phyloP scores from a whole-genome alignment of 371 early-diverging fungal species.

The Zancudomyces culisetae region DNA sequence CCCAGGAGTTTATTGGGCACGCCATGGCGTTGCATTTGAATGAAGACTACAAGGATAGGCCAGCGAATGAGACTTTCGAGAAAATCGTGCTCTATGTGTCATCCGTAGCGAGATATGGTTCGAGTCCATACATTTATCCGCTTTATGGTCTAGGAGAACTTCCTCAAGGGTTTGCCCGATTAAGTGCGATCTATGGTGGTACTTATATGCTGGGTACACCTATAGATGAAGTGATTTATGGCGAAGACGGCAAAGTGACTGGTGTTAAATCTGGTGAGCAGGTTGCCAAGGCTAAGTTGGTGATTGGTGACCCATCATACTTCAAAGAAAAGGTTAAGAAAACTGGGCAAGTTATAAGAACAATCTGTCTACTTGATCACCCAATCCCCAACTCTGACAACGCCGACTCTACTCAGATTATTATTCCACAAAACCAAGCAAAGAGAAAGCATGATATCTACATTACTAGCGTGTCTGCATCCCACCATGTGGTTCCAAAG shows the following conservation, averaged over 20 bases:
- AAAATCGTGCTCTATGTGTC: slow-evolving; percentile 85
- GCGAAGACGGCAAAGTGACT: slow-evolving; percentile 52
- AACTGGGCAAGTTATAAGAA: slow-evolving; percentile 76
- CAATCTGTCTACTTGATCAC: slow-evolving; percentile 82
- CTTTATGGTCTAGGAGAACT: slow-evolving; percentile 97
- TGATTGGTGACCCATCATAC: slow-evolving; percentile 94
- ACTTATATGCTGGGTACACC: slow-evolving; percentile 92
- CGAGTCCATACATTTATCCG: slow-evolving; percentile 99
- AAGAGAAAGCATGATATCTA: slow-evolving; percentile 85
- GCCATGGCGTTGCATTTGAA: slow-evolving; percentile 95
- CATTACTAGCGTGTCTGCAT: slow-evolving; percentile 70
- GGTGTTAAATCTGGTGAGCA: slow-evolving; percentile 81
- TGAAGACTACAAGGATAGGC: slow-evolving; percentile 68
- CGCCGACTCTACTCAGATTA: slow-evolving; percentile 80
- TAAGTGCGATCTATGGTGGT: slow-evolving; percentile 93
- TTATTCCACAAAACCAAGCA: slow-evolving; percentile 92
- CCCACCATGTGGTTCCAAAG: slow-evolving; percentile 81
- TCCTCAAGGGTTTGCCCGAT: slow-evolving; percentile 96
- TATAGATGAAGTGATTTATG: slow-evolving; percentile 77
- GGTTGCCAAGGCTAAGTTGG: slow-evolving; percentile 57
- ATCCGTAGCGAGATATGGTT: slow-evolving; percentile 90
- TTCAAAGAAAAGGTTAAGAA: slow-evolving; percentile 54
- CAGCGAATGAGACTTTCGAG: slow-evolving; percentile 85
- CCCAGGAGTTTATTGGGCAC: slow-evolving; percentile 97
- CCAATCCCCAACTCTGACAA: slow-evolving; percentile 81